Base-by-base conservation (phyloP, 2,329 filamentous ascomycete species). In the Fusarium sp. region DNA sequence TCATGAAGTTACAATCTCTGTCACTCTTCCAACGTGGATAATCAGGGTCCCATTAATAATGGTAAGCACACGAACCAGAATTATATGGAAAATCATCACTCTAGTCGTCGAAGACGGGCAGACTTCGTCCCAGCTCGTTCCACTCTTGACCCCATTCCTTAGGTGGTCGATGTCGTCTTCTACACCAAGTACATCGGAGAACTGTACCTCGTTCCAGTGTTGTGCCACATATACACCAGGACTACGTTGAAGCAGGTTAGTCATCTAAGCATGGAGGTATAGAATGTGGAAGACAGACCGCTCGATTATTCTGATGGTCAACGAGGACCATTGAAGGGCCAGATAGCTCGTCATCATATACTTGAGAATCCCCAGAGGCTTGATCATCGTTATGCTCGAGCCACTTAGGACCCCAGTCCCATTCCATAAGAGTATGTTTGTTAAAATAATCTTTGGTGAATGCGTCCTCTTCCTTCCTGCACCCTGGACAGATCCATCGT, bases 161-260 rank as follows among this genome's bases (percentile, higher is more conserved):
- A 4, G 66, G 62, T 22, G 62, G 64, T 0, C 66, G 16, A 20
- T 76, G 73, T 0, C 71, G 61, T 4, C 74, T 64, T 34, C 22
- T 74, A 14, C 74, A 76, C 73, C 66, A 74, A 2, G 56, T 74
- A 3, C 73, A 76, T 6, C 73, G 54, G 1, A 65, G 57, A 0
- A 62, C 10, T 2, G 66, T 65, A 2, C 14, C 34, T 2, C 66
- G 29, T 0, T 42, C n/a, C 4, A 74, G 62, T 0, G 24, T 38
- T 1, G 38, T 64, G 0, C 66, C 73, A 14, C 74, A 76, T 0
- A n/a, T 58, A n/a, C 73, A 76, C 74, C 73, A 76, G 11, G 70
- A 66, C 74, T 76, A 2, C 1, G 40, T 6, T 0, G 1, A 18
- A 0, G 1, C 22, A 37, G 5, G n/a, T 61, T 24, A 61, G 40